Conservation (phyloP, 2,329 filamentous ascomycete species). For the Ceratocystis diversiconidia region DNA sequence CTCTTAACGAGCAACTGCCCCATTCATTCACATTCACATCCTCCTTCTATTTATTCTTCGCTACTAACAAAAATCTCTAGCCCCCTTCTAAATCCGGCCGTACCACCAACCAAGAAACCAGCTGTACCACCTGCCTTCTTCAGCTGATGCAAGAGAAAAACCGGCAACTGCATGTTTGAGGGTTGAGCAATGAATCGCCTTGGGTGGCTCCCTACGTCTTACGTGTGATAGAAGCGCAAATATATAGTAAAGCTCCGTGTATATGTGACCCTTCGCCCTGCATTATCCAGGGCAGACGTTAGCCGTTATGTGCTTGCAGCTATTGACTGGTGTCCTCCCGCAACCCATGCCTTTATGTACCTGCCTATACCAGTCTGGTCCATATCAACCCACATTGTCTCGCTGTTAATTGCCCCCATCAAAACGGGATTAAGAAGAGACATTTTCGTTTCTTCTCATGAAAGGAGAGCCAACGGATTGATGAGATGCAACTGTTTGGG, state of each 20-base stretch:
- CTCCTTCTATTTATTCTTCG: background rate
- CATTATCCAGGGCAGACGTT: no score
- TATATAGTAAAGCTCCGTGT: background rate
- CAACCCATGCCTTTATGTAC: no score
- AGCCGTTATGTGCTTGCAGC: no score
- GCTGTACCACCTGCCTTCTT: background rate
- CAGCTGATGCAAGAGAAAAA: background rate
- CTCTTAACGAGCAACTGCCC: background rate
- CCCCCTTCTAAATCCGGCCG: background rate
- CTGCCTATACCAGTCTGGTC: no score
- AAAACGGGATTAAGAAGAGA: background rate
- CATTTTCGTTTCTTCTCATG: background rate
- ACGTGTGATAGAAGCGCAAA: background rate
- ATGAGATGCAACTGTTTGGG: background rate
- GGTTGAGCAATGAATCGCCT: background rate
- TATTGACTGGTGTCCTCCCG: no score
- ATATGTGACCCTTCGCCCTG: no score
- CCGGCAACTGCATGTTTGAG: background rate
- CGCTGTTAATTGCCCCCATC: background rate
- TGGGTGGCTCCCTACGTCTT: background rate
- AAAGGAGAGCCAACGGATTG: background rate
- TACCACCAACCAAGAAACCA: background rate
- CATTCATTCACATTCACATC: background rate
- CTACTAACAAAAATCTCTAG: background rate
- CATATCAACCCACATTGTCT: background rate